Percentiles rank a stretch among this genome's conserved stretches.
Evolutionary conservation across 495 filamentous ascomycete genomes (phyloP).

Genomic region (Beverwykella pulmonaria): DNA sequence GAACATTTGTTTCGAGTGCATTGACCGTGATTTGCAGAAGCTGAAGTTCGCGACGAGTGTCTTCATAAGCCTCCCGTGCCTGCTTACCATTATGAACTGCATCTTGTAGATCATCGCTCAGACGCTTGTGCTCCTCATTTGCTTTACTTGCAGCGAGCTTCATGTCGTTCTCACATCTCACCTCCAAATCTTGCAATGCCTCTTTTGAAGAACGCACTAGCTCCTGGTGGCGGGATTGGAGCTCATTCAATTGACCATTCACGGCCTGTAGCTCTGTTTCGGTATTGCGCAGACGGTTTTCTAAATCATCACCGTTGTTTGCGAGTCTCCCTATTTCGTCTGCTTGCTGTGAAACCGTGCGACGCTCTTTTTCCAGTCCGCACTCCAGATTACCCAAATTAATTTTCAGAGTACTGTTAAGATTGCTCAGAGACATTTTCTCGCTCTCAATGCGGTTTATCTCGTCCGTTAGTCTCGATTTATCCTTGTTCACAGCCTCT

Average conservation of each 20-base stretch:
- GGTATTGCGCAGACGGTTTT: background rate
- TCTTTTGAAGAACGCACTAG: conserved; percentile 13
- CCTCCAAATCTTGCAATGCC: conserved; percentile 12
- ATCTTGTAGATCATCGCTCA: conserved; percentile 12
- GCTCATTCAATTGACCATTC: background rate
- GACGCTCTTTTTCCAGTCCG: conserved; percentile 10
- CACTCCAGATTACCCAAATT: background rate
- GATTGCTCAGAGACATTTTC: background rate
- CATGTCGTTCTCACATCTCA: conserved; percentile 19
- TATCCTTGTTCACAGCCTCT: background rate
- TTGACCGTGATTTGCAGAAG: background rate
- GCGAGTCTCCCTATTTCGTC: conserved; percentile 11
- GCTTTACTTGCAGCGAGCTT: conserved; percentile 15
- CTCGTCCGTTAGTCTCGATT: background rate
- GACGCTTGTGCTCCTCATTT: conserved; percentile 11
- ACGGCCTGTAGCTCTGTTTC: background rate
- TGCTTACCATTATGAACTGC: background rate
- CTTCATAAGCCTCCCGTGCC: conserved; percentile 8
- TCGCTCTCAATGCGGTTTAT: background rate
- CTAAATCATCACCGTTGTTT: background rate
- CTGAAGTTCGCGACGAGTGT: background rate
- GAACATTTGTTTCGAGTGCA: conserved; percentile 11
- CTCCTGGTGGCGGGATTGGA: conserved; percentile 10
- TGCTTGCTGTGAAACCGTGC: background rate
- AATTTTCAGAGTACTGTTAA: background rate